phyloP scores from a whole-genome alignment of 1,284 basidiomycete species.

The Irpex lacteus region DNA sequence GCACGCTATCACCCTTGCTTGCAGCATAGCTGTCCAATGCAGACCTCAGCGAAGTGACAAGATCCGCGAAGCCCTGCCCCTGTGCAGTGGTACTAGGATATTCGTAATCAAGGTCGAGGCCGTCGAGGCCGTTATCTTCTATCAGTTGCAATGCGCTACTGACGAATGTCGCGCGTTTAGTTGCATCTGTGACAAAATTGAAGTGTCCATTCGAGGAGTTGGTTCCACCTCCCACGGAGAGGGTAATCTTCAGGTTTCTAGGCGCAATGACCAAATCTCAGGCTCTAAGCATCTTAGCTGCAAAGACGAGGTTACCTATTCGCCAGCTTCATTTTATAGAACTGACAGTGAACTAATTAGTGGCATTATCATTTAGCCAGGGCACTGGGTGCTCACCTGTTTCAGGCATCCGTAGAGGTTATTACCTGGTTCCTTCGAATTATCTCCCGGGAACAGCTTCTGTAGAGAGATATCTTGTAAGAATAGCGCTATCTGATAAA shows the following conservation, averaged over 20 bases:
- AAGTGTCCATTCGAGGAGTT: slow-evolving; percentile 72
- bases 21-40: slow-evolving; percentile 50
- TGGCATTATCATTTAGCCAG: neutral
- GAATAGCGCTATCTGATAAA: neutral
- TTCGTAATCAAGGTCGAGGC: slow-evolving; percentile 75
- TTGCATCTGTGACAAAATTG: slow-evolving; percentile 52
- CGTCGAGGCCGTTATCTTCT: slow-evolving; percentile 88
- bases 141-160: slow-evolving; percentile 68
- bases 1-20: slow-evolving; percentile 55
- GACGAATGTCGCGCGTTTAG: slow-evolving; percentile 70
- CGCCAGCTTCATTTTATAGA: slow-evolving; percentile 67
- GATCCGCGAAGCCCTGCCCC: slow-evolving; percentile 57
- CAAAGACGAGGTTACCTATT: slow-evolving; percentile 40
- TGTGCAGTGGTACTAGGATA: slow-evolving; percentile 50
- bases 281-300: no score
- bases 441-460: slow-evolving; percentile 67
- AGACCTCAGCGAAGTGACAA: slow-evolving; percentile 53
- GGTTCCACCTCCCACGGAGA: slow-evolving; percentile 78
- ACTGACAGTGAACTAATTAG: slow-evolving; percentile 20
- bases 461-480: slow-evolving; percentile 22
- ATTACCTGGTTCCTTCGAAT: slow-evolving; percentile 61
- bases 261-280: neutral
- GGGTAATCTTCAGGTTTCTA: slow-evolving; percentile 73
- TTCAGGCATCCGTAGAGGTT: slow-evolving; percentile 89
- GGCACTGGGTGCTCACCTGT: slow-evolving; percentile 49